phyloP scores from a whole-genome alignment of 73 alveolate species.

The Paramecium sonneborni region DNA sequence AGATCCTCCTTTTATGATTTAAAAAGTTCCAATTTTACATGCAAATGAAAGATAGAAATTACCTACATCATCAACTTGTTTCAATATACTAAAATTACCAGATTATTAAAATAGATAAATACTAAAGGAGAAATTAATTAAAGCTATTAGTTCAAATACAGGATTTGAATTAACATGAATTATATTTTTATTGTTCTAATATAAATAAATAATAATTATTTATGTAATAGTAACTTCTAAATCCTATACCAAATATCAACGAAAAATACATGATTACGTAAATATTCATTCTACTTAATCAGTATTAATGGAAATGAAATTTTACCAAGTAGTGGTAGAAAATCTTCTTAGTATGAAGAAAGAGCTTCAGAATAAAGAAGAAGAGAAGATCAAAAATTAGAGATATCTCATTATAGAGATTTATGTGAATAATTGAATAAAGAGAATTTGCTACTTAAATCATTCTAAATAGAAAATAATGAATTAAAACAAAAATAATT shows the following conservation, averaged over 20 bases:
- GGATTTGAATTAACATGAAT: conserved; percentile 77
- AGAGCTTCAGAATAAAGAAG: not conserved
- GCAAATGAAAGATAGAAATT: conserved; percentile 68
- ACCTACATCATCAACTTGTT: conserved; percentile 79
- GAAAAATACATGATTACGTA: not conserved
- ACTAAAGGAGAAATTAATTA: conserved; percentile 63
- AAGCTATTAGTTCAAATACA: conserved; percentile 75
- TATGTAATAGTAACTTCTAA: not conserved
- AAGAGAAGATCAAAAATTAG: not conserved
- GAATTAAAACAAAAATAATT: not conserved
- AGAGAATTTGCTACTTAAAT: not conserved
- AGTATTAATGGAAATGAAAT: not conserved
- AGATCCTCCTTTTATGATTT: conserved; percentile 80
- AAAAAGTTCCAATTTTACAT: conserved; percentile 51
- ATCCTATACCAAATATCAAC: not conserved
- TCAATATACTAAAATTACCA: conserved; percentile 76
- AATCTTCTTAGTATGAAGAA: not conserved
- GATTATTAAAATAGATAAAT: conserved; percentile 63
- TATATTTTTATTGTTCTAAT: not conserved
- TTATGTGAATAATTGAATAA: not conserved
- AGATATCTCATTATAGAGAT: not conserved
- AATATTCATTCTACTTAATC: not conserved
- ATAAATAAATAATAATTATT: not conserved
- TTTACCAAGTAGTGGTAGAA: not conserved
- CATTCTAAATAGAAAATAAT: conserved; percentile 2